These are phyloP conservation scores for Cicer arietinum DNA, from an alignment of 306 rosid species.

Conservation along the genomic window DNA sequence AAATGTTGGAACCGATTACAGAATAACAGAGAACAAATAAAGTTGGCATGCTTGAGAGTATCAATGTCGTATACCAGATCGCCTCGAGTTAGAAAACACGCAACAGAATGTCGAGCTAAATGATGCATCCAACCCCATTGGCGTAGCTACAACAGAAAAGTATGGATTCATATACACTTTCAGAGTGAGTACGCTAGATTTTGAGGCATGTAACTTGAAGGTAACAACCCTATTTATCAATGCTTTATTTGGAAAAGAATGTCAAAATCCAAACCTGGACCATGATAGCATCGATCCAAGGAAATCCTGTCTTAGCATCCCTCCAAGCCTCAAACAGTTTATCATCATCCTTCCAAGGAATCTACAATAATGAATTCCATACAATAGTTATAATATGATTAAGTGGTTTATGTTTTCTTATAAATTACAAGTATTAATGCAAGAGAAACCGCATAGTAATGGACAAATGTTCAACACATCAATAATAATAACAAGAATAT, in stretches of 20 bases:
- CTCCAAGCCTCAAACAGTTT: slow-evolving; percentile 87
- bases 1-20: slow-evolving; percentile 35
- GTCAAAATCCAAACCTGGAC: slow-evolving; percentile 66
- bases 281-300: slow-evolving; percentile 98
- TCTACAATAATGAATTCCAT: slow-evolving; percentile 49
- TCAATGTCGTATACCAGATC: slow-evolving; percentile 70
- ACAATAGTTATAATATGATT: slow-evolving; percentile 4
- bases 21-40: slow-evolving; percentile 26
- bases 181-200: slow-evolving; percentile 2
- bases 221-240: slow-evolving; percentile 12
- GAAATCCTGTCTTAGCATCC: slow-evolving; percentile 89
- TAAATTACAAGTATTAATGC: slow-evolving; percentile 22
- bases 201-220: slow-evolving; percentile 13
- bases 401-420: background rate
- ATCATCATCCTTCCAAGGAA: slow-evolving; percentile 86
- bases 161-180: slow-evolving; percentile 32
- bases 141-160: slow-evolving; percentile 67
- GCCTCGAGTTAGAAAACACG: slow-evolving; percentile 92
- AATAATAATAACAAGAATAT: slow-evolving; percentile 9
- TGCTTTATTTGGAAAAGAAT: slow-evolving; percentile 37
- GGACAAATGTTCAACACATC: slow-evolving; percentile 5
- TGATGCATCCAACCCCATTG: slow-evolving; percentile 99
- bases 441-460: slow-evolving; percentile 9
- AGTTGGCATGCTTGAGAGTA: slow-evolving; percentile 7
- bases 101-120: slow-evolving; percentile 92